Evolutionary conservation across 352 stramenopile species (phyloP), one percentile per base, ranked within the genome.

Genomic region (Pythium pyrilobum): DNA sequence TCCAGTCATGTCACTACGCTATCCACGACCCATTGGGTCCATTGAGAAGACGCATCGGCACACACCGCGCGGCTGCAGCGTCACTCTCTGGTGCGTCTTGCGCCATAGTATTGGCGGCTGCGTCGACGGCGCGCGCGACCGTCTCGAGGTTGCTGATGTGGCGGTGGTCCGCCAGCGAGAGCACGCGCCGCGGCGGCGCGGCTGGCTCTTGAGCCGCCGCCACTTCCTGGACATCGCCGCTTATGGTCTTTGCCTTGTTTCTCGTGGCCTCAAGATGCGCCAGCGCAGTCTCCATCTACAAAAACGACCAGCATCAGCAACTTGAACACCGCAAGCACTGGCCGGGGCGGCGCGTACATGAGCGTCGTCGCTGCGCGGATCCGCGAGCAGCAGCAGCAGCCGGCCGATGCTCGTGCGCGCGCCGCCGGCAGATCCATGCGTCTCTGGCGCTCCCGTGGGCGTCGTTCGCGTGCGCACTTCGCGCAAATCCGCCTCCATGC

Each of bases 91-190:
- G 27, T 18, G 42, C 15, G 37, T n/a, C n/a, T n/a, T 46, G 10
- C 6, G 10, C n/a, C 5, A 21, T 18, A 20, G 10, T 20, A 16
- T 5, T 41, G 36, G n/a, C n/a, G 18, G 43, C 20, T 43, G 29
- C 28, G 28, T 67, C 47, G 15, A 58, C 39, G 7, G 48, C 37
- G 2, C 38, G 27, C 11, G 64, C 4, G 6, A 77, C 66, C 7
- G 37, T 55, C 47, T 79, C 67, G 15, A 88, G 23, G 52, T 71
- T 72, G 34, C 74, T 69, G 61, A 91, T 81, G 12, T 59, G 61
- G 41, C 81, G 84, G 65, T 91, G 77, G 49, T 91, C 81, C 27
- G 55, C 32, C 21, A 69, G 46, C 23, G 49, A 31, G 4, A 56
- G 42, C 32, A 44, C 36, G 5, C 39, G 52, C 16, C 23, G 11